Base-by-base conservation (phyloP, 2,329 filamentous ascomycete species). In the Cordyceps cateniannulata region DNA sequence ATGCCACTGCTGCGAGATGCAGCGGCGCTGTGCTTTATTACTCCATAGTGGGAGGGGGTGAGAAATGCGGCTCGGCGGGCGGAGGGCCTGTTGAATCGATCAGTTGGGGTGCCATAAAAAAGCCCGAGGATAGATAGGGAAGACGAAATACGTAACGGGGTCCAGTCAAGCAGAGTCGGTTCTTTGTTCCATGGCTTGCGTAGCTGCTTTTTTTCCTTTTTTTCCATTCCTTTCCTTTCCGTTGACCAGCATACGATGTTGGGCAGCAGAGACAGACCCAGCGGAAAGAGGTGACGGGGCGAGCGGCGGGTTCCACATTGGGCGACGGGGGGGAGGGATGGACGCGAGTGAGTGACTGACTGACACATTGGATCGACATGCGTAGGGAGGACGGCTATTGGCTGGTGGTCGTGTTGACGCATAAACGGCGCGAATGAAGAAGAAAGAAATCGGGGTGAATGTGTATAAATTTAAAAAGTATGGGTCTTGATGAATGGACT, bases 281-380 rank as follows among this genome's bases (percentile, higher is more conserved):
- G 18, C 29, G 5, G 9, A 38, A 53, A 14, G 12, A 25, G 14
- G 24, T 47, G 22, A 47, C 44, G 24, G 14, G 18, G 38, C 38
- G n/a, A n/a, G 16, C 38, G 3, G 16, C 18, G 18, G 38, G 24
- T 29, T 42, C 53, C 53, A 56, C 53, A 24, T 56, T 47, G 53
- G 53, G 53, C 53, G 40, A 56, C n/a, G 6, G 38, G 38, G n/a
- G 52, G 52, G 3, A 35, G 32, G 32, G 32, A 35, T 14, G 10
- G 32, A 32, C 29, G 32, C 32, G 8, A 12, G 18, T 29, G 50
- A 42, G 20, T 42, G 51, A 20, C 22, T 29, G 18, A 54, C 35
- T 40, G 54, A 25, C 54, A 49, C 44, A 25, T 57, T 40, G 54
- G 54, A 49, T 57, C 54, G 27, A 48, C 54, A 48, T 48, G 32